Evolutionary conservation across 495 filamentous ascomycete species (phyloP), one percentile per base, ranked within the genome.

Genomic region (Saxispiralis lemnorum): DNA sequence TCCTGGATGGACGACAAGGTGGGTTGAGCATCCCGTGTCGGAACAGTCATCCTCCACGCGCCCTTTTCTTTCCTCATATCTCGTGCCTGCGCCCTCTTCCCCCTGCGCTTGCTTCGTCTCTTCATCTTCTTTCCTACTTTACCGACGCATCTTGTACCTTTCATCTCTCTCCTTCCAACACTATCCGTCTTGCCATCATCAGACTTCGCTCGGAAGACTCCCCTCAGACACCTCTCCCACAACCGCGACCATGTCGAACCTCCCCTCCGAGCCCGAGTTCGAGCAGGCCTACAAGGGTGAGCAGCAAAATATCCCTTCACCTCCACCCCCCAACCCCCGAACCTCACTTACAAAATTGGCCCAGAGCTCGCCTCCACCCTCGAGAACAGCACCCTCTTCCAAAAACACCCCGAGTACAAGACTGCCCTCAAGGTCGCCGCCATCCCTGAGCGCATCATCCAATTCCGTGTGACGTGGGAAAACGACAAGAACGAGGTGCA

Each of bases 231-330:
- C 4, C 24, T 28, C 24, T 28, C 24, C 37, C 7, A 3, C 16
- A 30, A 2, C 38, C 38, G 17, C 40, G 14, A 47, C 28, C 39
- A 92, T 93, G 84, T 82, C 84, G 45, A 79, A 92, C 71, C 68
- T 87, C 56, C 73, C 83, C 40, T 63, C 65, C 44, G 89, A 97
- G 72, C 88, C 89, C 59, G 89, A 97, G 69, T 97, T 96, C 69
- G 78, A 95, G 76, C 89, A 97, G 72, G 89, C 89, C 51, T 93
- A 92, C 73, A 85, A 89, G 66, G 87, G 87, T 94, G 36, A 68
- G 59, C 61, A 31, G 5, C 9, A 35, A 2, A 33, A 12, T 39
- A 10, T 12, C 11, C 20, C 24, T 18, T 28, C 24, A 46, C 19
- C 3, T 46, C 32, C 43, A 41, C 14, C 24, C 15, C 1, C 10